These are phyloP conservation scores for Diaporthe nobilis DNA, from an alignment of 2,329 filamentous ascomycete genomes.

Conservation along the genomic window DNA sequence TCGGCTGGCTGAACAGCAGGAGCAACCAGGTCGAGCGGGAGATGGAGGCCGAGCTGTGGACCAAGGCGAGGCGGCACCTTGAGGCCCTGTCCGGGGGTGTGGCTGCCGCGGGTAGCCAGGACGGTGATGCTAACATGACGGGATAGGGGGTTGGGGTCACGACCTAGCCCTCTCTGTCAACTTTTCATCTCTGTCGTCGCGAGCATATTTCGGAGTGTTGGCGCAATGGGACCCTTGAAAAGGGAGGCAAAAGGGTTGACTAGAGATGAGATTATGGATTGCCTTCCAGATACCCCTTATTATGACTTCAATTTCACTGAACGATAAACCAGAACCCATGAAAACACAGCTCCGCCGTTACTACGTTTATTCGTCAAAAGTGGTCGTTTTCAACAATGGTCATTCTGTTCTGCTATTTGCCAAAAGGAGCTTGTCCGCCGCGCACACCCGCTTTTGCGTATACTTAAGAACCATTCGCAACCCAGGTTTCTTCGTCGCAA, in stretches of 20 bases:
- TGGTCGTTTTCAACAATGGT: background rate
- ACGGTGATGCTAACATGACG: slow-evolving; percentile 53
- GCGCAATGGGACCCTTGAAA: slow-evolving; percentile 9
- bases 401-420: background rate
- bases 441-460: background rate
- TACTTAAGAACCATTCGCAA: background rate
- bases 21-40: slow-evolving; percentile 85
- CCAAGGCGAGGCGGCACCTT: slow-evolving; percentile 69
- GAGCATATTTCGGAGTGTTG: slow-evolving; percentile 30
- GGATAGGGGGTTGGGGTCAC: slow-evolving; percentile 20
- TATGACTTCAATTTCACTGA: slow-evolving; percentile 5
- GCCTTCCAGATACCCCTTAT: slow-evolving; percentile 37
- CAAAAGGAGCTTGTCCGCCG: background rate
- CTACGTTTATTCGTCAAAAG: background rate
- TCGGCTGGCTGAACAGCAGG: slow-evolving; percentile 90
- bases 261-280: slow-evolving; percentile 18
- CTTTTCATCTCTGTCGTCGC: background rate
- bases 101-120: background rate
- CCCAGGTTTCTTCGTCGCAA: no score
- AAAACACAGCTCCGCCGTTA: background rate
- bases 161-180: no score
- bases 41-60: slow-evolving; percentile 87
- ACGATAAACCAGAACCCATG: background rate
- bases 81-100: slow-evolving; percentile 52
- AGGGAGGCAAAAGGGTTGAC: background rate